Evolutionary conservation across 441 rosid genomes (phyloP).

Genomic region (Jatropha podagrica): DNA sequence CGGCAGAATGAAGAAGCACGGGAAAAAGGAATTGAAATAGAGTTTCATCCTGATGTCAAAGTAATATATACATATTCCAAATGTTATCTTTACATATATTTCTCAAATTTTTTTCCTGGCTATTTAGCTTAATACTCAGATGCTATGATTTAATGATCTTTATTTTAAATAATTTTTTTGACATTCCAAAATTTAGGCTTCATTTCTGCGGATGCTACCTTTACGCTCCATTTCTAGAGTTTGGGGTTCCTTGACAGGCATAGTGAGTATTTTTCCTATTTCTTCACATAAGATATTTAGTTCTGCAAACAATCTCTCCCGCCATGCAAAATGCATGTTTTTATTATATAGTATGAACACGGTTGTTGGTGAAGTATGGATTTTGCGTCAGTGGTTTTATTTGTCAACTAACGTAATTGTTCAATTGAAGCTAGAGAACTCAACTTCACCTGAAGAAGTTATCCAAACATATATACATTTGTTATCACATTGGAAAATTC

Average conservation of each 20-base stretch:
- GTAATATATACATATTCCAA: slow-evolving; percentile 34
- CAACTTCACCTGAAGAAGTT: neutral
- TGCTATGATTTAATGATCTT: slow-evolving; percentile 10
- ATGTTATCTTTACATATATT: slow-evolving; percentile 7
- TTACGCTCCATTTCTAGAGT: slow-evolving; percentile 80
- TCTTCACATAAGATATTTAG: neutral
- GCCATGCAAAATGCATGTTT: neutral
- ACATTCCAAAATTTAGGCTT: slow-evolving; percentile 49
- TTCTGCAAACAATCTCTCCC: neutral
- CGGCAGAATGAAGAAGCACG: slow-evolving; percentile 77
- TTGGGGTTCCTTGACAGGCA: slow-evolving; percentile 71
- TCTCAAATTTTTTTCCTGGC: slow-evolving; percentile 2
- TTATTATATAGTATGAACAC: neutral
- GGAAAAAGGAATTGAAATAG: slow-evolving; percentile 71
- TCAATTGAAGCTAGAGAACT: neutral
- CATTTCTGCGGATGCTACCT: slow-evolving; percentile 73
- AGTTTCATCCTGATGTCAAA: slow-evolving; percentile 79
- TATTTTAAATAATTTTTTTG: slow-evolving; percentile 17
- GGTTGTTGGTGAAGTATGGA: neutral
- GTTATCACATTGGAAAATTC: neutral
- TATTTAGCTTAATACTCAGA: neutral
- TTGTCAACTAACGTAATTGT: neutral
- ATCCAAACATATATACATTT: neutral
- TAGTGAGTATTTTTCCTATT: slow-evolving; percentile 50
- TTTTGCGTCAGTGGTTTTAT: neutral